Conservation (phyloP, 2,329 filamentous ascomycete genomes). For the Trichoderma oligosporum region DNA sequence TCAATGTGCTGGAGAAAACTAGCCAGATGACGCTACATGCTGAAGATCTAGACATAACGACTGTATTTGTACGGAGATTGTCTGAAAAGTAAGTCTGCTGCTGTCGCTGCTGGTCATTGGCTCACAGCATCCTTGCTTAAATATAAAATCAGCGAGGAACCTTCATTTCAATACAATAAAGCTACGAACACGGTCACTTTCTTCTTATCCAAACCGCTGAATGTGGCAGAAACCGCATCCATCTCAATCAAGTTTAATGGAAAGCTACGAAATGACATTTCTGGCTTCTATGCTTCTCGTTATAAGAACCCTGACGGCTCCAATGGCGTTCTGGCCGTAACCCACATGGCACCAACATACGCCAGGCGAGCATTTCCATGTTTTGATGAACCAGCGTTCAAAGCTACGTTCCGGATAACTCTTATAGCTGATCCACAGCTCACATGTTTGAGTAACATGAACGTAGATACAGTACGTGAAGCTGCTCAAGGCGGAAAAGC, state of each 20-base stretch:
- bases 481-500: slow-evolving; percentile 60
- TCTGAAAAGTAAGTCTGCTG: background rate
- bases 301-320: background rate
- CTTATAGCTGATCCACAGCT: slow-evolving; percentile 88
- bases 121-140: background rate
- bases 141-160: background rate
- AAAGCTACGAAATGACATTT: background rate
- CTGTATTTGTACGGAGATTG: background rate
- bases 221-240: background rate
- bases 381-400: slow-evolving; percentile 94
- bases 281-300: background rate
- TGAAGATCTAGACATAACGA: background rate
- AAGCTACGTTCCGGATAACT: slow-evolving; percentile 88
- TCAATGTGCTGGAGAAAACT: background rate
- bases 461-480: slow-evolving; percentile 37
- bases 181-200: background rate
- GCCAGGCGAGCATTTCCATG: slow-evolving; percentile 76
- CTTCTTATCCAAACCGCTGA: background rate
- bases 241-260: background rate
- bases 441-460: slow-evolving; percentile 73
- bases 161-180: background rate
- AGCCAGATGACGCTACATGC: background rate
- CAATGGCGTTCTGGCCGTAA: background rate
- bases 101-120: background rate
- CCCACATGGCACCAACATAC: background rate